phyloP scores from a whole-genome alignment of 2,329 filamentous ascomycete species.

The Trichoderma pleuroti region DNA sequence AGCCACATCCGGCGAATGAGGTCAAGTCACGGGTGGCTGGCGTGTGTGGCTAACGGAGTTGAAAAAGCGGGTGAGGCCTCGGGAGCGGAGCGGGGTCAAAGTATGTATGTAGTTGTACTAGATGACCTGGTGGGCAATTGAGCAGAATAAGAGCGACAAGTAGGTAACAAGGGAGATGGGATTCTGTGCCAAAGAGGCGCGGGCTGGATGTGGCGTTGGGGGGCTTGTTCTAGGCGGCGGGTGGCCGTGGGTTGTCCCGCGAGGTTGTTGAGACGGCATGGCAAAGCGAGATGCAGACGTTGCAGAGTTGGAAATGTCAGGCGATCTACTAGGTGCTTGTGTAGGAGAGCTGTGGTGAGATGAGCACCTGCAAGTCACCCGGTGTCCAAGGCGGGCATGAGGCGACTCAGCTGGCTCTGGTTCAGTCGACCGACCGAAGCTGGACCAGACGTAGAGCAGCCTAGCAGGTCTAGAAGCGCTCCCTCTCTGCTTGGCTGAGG shows the following conservation, averaged over 20 bases:
- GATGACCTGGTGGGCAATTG: no score
- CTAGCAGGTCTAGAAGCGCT: neutral
- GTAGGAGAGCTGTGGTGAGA: neutral
- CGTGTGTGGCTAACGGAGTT: neutral
- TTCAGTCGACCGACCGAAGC: neutral
- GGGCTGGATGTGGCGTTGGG: neutral
- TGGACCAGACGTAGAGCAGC: neutral
- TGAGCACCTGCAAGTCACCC: neutral
- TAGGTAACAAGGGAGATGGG: neutral
- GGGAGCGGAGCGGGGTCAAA: conserved; percentile 6
- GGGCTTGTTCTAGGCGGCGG: neutral
- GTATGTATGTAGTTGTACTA: neutral
- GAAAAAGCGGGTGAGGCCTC: neutral
- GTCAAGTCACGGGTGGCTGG: conserved; percentile 9
- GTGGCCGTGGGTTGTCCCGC: conserved; percentile 8
- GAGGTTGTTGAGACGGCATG: conserved; percentile 12
- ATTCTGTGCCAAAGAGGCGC: neutral
- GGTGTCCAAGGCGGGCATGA: neutral
- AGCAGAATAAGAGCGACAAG: neutral
- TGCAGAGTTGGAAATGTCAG: neutral
- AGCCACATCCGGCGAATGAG: conserved; percentile 2
- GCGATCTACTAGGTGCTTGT: neutral
- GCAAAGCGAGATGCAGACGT: neutral
- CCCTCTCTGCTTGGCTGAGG: neutral
- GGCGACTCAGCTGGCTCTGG: neutral